Evolutionary conservation across 306 rosid genomes (phyloP), one percentile per base, ranked within the genome.

Genomic region (Prunus padus): DNA sequence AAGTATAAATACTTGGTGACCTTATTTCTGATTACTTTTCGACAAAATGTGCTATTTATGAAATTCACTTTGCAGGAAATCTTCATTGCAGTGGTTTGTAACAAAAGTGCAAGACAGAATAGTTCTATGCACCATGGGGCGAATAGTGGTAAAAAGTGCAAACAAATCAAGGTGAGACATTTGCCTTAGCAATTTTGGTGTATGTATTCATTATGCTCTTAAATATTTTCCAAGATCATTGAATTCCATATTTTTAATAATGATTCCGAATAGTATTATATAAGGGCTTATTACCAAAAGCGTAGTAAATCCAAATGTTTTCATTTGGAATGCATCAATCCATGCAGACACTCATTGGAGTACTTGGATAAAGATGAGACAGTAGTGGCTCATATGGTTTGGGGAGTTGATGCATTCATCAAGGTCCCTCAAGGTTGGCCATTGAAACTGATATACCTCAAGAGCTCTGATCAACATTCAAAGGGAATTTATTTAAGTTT

Each of bases 361-460:
- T 89, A 88, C 86, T 69, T 82, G 80, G 92, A 88, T 55, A 78
- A 72, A 86, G 93, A 92, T 46, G 89, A 87, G 84, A 89, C 72
- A 61, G 83, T 92, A 65, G 84, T 89, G 25, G 92, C 89, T 89
- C 89, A 83, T 77, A 64, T 92, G 80, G 82, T 79, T 62, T 85
- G 89, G 52, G 93, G 89, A 66, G 78, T 89, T 69, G 97, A 84
- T 81, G 96, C 90, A 64, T 75, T 72, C 76, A 86, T 94, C 74
- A 86, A 82, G 89, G 80, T 90, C 22, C 78, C 96, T 73, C 86
- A 87, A 71, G 87, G 85, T 80, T 90, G 96, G 98, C 98, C 97
- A 45, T 72, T 90, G 87, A 86, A 80, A 81, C 89, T 93, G 69
- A 78, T 79, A 56, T 85, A 87, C 72, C 86, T 91, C 57, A 86